Base-by-base conservation (phyloP, 225 moss, liverwort and hornwort species). In the Pseudoscleropodium purum region DNA sequence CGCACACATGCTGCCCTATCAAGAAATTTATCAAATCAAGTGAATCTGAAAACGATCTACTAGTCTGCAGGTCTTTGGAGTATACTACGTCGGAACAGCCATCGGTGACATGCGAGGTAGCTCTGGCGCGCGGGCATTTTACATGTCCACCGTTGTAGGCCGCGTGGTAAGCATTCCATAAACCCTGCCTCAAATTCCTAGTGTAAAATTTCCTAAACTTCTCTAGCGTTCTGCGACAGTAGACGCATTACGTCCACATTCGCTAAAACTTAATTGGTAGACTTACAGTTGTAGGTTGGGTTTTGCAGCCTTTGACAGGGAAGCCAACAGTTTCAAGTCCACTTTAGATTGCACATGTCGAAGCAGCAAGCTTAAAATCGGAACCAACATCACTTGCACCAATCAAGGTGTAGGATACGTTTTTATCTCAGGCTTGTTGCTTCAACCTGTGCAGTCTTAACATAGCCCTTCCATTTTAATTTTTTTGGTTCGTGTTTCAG, bases 41-140 rank as follows among this genome's bases (percentile, higher is more conserved):
- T 68, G 82, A 76, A 49, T 51, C 64, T 87, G 31, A 87, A 56
- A 78, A 34, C 49, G 60, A 45, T 45, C 63, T 85, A 52, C 33
- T 43, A 72, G 60, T 81, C 10, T 85, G 87, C 92, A 97, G 97
- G 97, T 97, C 20, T 99, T 99, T 90, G 97, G 99, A 91, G 93
- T 97, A 73, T 99, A 97, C 88, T 99, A 99, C 86, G 94, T 96
- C 76, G 99, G 99, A 89, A 99, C 99, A 67, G 96, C 96, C 75
- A 80, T 96, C 63, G 97, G 99, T 89, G 99, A 99, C 88, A 80
- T 96, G 93, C 93, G 90, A 87, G 96, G 96, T 88, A 77, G 87
- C 61, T 93, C 93, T 83, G 95, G 96, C 37, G 96, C 96, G 60
- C 85, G 90, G 83, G 95, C 99, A 79, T 99, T 99, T 90, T 99